Percentiles rank a stretch among this genome's conserved stretches.
Conservation (phyloP, 495 filamentous ascomycete genomes). For the Aspergillus haitiensis region DNA sequence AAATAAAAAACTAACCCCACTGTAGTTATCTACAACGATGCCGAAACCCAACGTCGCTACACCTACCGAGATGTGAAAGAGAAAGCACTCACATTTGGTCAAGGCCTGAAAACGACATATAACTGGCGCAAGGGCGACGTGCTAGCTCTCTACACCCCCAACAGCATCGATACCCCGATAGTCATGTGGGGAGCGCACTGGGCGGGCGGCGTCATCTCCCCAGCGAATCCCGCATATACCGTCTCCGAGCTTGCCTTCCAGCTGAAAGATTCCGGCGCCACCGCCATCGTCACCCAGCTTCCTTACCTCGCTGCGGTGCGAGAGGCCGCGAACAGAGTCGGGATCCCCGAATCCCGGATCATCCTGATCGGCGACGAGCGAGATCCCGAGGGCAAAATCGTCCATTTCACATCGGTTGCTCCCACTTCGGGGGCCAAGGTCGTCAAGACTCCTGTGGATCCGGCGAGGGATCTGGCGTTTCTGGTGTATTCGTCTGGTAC, state of each 20-base stretch:
- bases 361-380: constrained; percentile 74
- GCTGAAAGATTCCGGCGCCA: constrained; percentile 75
- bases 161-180: constrained; percentile 67
- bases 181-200: constrained; percentile 78
- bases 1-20: background rate
- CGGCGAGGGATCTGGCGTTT: constrained; percentile 54
- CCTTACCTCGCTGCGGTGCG: constrained; percentile 59
- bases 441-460: constrained; percentile 54
- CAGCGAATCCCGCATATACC: constrained; percentile 86
- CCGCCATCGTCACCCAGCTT: constrained; percentile 70
- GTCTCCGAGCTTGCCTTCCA: constrained; percentile 84
- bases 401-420: too few species aligned
- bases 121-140: constrained; percentile 80
- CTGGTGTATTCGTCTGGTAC: constrained; percentile 86
- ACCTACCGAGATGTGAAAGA: constrained; percentile 61
- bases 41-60: constrained; percentile 63
- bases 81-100: constrained; percentile 66
- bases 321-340: constrained; percentile 64
- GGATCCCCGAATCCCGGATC: constrained; percentile 62
- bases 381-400: constrained; percentile 48
- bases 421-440: constrained; percentile 21
- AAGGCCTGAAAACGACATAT: constrained; percentile 66
- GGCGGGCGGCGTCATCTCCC: constrained; percentile 78
- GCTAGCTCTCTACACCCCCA: constrained; percentile 67
- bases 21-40: constrained; percentile 41